Evolutionary conservation across 352 stramenopile species (phyloP).

Genomic region (Elongisporangium undulatum): DNA sequence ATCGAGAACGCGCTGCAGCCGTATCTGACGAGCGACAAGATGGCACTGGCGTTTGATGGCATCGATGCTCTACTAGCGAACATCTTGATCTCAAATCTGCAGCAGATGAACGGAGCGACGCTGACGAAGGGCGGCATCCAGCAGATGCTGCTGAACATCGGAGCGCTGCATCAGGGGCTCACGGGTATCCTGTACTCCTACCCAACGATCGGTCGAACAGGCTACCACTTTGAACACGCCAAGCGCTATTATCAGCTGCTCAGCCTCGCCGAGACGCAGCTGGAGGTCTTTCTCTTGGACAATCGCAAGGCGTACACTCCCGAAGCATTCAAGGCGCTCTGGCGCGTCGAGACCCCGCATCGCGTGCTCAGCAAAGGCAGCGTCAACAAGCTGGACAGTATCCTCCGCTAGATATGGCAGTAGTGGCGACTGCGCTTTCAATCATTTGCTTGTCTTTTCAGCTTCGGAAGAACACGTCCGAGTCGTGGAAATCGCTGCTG

Average conservation of each 20-base stretch:
- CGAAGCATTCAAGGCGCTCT: slow-evolving; percentile 67
- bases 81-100: slow-evolving; percentile 59
- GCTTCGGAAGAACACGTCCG: slow-evolving; percentile 37
- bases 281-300: slow-evolving; percentile 75
- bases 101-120: slow-evolving; percentile 56
- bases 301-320: slow-evolving; percentile 59
- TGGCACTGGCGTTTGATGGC: slow-evolving; percentile 65
- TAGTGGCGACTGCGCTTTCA: not conserved
- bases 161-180: slow-evolving; percentile 67
- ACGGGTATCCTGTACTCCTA: slow-evolving; percentile 75
- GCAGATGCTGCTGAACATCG: slow-evolving; percentile 79
- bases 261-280: slow-evolving; percentile 63
- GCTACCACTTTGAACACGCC: slow-evolving; percentile 66
- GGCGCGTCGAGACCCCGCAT: slow-evolving; percentile 69
- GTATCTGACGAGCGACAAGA: slow-evolving; percentile 71
- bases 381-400: slow-evolving; percentile 81
- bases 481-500: slow-evolving; percentile 32
- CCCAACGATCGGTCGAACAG: slow-evolving; percentile 36
- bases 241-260: slow-evolving; percentile 79
- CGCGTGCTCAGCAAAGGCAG: slow-evolving; percentile 68
- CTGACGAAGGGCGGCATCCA: slow-evolving; percentile 68
- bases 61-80: slow-evolving; percentile 60
- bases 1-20: slow-evolving; percentile 72
- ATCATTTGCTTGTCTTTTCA: slow-evolving; percentile 6
- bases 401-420: slow-evolving; percentile 40